Evolutionary conservation across 2,329 filamentous ascomycete species (phyloP).

Genomic region (Phaeosphaeria sp.): DNA sequence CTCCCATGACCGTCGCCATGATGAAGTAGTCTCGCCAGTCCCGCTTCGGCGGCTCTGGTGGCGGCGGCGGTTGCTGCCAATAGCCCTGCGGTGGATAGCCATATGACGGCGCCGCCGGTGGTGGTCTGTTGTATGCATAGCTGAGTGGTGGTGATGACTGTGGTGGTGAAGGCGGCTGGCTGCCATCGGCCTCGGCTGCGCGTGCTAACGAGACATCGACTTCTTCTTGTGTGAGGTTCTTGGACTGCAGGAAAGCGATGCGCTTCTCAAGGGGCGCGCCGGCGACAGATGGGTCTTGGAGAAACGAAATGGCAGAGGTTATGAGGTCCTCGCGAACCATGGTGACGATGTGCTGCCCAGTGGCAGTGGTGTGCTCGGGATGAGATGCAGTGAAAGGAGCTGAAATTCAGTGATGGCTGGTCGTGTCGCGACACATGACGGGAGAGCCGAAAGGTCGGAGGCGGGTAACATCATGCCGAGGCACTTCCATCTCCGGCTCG

Average conservation of each 20-base stretch:
- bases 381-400: constrained; percentile 6
- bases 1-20: constrained; percentile 94
- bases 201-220: constrained; percentile 84
- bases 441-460: constrained; percentile 19
- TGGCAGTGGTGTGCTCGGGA: constrained; percentile 17
- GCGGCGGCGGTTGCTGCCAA: constrained; percentile 60
- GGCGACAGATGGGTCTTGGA: constrained; percentile 92
- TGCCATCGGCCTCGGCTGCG: constrained; percentile 66
- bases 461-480: constrained; percentile 11
- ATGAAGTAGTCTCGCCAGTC: constrained; percentile 99
- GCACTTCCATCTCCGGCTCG: constrained; percentile 1
- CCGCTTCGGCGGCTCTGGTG: constrained; percentile 73
- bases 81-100: constrained; percentile 61
- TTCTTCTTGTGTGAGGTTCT: constrained; percentile 96
- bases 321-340: constrained; percentile 95
- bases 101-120: constrained; percentile 56
- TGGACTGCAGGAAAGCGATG: constrained; percentile 90
- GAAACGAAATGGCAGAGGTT: constrained; percentile 78
- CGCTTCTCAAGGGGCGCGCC: constrained; percentile 91
- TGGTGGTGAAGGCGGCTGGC: constrained; percentile 56
- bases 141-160: constrained; percentile 50
- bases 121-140: constrained; percentile 54
- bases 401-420: constrained; percentile 8
- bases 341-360: constrained; percentile 55
- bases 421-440: constrained; percentile 18